Conservation (phyloP, 805 yeast species). For the Millerozyma acaciae region DNA sequence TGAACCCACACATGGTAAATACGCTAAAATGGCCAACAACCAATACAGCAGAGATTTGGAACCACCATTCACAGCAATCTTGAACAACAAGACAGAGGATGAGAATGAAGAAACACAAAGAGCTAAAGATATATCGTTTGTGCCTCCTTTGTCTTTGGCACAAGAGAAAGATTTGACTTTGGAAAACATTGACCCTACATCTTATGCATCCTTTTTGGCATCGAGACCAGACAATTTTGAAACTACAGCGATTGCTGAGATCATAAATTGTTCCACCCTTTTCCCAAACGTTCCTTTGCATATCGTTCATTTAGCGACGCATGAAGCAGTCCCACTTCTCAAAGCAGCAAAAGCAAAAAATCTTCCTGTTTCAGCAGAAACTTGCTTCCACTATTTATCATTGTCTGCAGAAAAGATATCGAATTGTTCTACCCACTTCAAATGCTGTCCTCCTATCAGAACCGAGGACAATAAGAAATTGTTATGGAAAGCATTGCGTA, state of each 20-base stretch:
- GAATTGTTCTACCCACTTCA: constrained; percentile 74
- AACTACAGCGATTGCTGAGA: constrained; percentile 72
- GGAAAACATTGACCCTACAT: constrained; percentile 51
- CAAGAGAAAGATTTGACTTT: constrained; percentile 38
- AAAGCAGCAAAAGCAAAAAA: constrained; percentile 56
- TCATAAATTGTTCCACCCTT: constrained; percentile 57
- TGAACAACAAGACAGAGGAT: constrained; percentile 14
- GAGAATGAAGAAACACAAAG: constrained; percentile 22
- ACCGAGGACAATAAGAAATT: constrained; percentile 63
- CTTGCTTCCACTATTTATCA: constrained; percentile 89
- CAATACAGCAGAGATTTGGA: constrained; percentile 6
- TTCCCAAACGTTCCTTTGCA: constrained; percentile 69
- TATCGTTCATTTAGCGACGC: constrained; percentile 86
- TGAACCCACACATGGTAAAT: constrained; percentile 53
- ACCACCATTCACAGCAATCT: constrained; percentile 2
- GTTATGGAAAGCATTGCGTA: constrained; percentile 74
- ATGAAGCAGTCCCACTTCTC: constrained; percentile 74
- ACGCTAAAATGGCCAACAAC: constrained; percentile 37
- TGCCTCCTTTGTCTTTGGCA: constrained; percentile 41
- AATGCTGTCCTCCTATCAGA: constrained; percentile 95
- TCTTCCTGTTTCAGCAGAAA: constrained; percentile 77
- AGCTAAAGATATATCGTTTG: constrained; percentile 10
- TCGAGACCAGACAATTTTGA: constrained; percentile 90
- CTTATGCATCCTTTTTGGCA: constrained; percentile 69
- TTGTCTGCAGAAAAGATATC: constrained; percentile 75